Evolutionary conservation across 225 moss, liverwort and hornwort species (phyloP).

Genomic region (Bryoerythrophyllum caledonicum): DNA sequence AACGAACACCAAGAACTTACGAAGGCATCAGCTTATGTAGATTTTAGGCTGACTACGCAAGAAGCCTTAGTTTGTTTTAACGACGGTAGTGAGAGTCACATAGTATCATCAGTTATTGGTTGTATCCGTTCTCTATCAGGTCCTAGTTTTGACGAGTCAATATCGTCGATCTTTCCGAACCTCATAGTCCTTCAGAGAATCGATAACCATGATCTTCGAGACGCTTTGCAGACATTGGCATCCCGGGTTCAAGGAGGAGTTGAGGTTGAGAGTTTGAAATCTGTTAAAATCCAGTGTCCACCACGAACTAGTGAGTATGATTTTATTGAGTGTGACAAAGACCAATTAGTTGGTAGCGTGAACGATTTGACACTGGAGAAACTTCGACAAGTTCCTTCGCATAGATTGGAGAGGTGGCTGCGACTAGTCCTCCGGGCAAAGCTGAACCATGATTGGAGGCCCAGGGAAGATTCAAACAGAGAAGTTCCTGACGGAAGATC

Average conservation of each 20-base stretch:
- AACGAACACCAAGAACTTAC: conserved; percentile 34
- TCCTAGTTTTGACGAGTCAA: conserved; percentile 24
- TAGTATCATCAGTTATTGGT: conserved; percentile 26
- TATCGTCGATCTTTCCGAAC: conserved; percentile 38
- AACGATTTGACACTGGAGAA: conserved; percentile 31
- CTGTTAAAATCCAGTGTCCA: conserved; percentile 9
- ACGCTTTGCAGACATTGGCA: conserved; percentile 30
- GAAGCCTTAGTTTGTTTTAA: conserved; percentile 39
- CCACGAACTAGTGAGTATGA: conserved; percentile 25
- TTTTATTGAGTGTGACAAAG: conserved; percentile 4
- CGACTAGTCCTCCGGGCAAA: conserved; percentile 36
- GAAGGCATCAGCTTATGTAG: conserved; percentile 44
- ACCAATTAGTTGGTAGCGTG: conserved; percentile 21
- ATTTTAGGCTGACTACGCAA: conserved; percentile 64
- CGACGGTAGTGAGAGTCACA: conserved; percentile 33
- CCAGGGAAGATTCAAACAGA: conserved; percentile 25
- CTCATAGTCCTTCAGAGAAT: conserved; percentile 37
- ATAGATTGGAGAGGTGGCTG: conserved; percentile 54
- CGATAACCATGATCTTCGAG: conserved; percentile 31
- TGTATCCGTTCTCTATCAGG: conserved; percentile 43
- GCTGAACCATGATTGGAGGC: conserved; percentile 35
- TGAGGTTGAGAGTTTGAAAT: conserved; percentile 26
- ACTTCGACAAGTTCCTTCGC: conserved; percentile 39
- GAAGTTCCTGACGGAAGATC: conserved; percentile 18
- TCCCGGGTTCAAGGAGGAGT: conserved; percentile 27